Conservation (phyloP, 2,329 filamentous ascomycete genomes). For the Zymoseptoria crescenta region DNA sequence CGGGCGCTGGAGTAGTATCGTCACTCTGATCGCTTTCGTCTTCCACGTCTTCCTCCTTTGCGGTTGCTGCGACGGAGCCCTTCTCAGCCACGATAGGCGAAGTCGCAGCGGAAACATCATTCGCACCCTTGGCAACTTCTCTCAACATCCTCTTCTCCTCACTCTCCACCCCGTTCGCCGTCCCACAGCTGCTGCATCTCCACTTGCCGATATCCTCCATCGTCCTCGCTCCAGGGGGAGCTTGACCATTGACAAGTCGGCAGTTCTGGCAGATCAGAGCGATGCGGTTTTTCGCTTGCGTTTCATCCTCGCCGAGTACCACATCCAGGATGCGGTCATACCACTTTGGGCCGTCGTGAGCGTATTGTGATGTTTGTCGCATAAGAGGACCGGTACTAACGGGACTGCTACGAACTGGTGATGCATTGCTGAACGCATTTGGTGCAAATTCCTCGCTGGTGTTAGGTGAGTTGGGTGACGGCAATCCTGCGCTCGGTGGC, state of each 20-base stretch:
- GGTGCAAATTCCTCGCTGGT: slow-evolving; percentile 60
- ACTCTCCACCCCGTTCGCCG: slow-evolving; percentile 72
- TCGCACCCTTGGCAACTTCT: slow-evolving; percentile 41
- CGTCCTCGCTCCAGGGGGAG: slow-evolving; percentile 73
- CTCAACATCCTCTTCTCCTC: slow-evolving; percentile 66
- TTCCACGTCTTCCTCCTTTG: slow-evolving; percentile 20
- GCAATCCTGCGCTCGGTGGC: not conserved
- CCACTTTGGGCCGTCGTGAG: slow-evolving; percentile 54
- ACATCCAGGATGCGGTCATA: slow-evolving; percentile 92
- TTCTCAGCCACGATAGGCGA: not conserved
- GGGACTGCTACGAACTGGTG: slow-evolving; percentile 25
- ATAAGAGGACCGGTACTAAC: slow-evolving; percentile 1
- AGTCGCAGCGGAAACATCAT: not conserved
- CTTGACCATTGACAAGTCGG: slow-evolving; percentile 88
- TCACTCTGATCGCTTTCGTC: slow-evolving; percentile 13
- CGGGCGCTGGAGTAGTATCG: slow-evolving; percentile 4
- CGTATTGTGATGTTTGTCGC: slow-evolving; percentile 18
- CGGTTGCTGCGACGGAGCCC: slow-evolving; percentile 11
- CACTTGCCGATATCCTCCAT: slow-evolving; percentile 76
- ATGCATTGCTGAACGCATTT: slow-evolving; percentile 50
- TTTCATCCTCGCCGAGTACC: slow-evolving; percentile 90
- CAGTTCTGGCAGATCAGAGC: slow-evolving; percentile 78
- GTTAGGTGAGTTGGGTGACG: not conserved
- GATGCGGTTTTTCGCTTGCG: slow-evolving; percentile 79
- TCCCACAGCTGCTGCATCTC: slow-evolving; percentile 79